A percentile compares a stretch with the other conserved stretches of the same genome.
Evolutionary conservation across 2,329 filamentous ascomycete species (phyloP).

Genomic region (Paraconiothyrium sp.): DNA sequence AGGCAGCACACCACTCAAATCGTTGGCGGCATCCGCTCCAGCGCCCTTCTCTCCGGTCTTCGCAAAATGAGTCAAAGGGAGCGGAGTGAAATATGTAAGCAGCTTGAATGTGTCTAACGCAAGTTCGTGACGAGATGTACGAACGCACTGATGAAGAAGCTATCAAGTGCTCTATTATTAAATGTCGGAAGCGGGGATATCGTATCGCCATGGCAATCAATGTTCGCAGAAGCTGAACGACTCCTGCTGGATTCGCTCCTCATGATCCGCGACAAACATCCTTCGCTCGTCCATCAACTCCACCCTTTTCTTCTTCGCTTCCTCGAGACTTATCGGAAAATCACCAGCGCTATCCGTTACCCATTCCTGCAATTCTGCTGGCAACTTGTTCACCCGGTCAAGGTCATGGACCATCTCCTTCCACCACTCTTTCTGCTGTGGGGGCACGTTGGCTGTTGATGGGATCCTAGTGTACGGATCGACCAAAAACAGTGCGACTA

Average conservation of each 20-base stretch:
- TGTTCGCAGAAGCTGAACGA: slow-evolving; percentile 29
- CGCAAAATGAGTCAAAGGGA: slow-evolving; percentile 1
- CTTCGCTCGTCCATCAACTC: slow-evolving; percentile 26
- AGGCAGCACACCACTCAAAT: background rate
- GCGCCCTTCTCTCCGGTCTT: background rate
- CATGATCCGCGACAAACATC: slow-evolving; percentile 17
- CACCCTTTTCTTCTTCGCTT: slow-evolving; percentile 26
- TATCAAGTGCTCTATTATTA: background rate
- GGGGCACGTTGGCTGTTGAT: slow-evolving; percentile 62
- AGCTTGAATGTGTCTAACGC: background rate
- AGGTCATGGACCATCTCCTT: background rate
- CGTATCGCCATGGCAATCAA: background rate
- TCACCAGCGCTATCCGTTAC: slow-evolving; percentile 21
- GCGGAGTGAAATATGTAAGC: background rate
- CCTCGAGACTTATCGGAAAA: slow-evolving; percentile 25
- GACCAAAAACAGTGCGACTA: slow-evolving; percentile 67
- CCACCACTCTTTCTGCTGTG: slow-evolving; percentile 60
- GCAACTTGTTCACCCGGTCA: slow-evolving; percentile 10
- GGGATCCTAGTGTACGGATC: slow-evolving; percentile 64
- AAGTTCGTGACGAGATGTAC: background rate
- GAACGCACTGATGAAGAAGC: background rate
- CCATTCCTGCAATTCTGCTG: slow-evolving; percentile 25
- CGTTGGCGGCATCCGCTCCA: background rate
- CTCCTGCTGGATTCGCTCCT: slow-evolving; percentile 8
- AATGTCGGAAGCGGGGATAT: background rate